Evolutionary conservation across 2,329 filamentous ascomycete genomes (phyloP), one percentile per base, ranked within the genome.

Genomic region (Alternaria atra): DNA sequence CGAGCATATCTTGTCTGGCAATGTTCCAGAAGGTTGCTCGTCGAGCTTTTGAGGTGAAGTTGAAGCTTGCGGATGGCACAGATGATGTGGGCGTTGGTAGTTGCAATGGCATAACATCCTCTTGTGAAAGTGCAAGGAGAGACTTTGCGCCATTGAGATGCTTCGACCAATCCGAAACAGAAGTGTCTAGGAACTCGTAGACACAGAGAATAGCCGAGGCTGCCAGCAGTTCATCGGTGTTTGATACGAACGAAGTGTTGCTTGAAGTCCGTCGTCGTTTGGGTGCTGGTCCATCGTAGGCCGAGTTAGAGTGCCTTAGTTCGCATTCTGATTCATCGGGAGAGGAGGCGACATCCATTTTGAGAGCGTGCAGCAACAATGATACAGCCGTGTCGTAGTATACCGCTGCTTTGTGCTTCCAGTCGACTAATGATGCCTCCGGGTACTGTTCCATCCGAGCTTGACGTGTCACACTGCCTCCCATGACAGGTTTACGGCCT

Each of bases 121-220:
- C 84, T 61, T 85, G 84, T 4, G 83, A 82, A 55, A 86, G 79
- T 43, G 84, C 86, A 54, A 90, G 82, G 20, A 90, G 79, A 0
- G 87, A 86, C 64, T 90, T 90, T 0, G 89, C 85, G 0, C 88
- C 88, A 65, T 86, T 89, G 6, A 91, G 77, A 77, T 91, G 89
- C 4, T 87, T 82, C 32, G 85, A 84, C 88, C 88, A 91, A 20
- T 88, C 87, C 0, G 83, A 82, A 2, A 84, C 85, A 1, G 87
- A 89, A 1, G 86, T 86, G 72, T 90, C 87, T n/a, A 90, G 79
- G 60, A 90, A 87, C 64, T 91, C 89, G 70, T 90, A 90, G 0
- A 89, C 86, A 60, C 87, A 90, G 2, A 91, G 76, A 13, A 91
- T 90, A 0, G 88, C 87, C 2, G 88, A 88, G 2, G 89, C 87